A percentile compares a stretch with the other conserved stretches of the same genome.
Evolutionary conservation across 768 basidiomycete genomes (phyloP).

Genomic region (Hygrophorus pudorinus): DNA sequence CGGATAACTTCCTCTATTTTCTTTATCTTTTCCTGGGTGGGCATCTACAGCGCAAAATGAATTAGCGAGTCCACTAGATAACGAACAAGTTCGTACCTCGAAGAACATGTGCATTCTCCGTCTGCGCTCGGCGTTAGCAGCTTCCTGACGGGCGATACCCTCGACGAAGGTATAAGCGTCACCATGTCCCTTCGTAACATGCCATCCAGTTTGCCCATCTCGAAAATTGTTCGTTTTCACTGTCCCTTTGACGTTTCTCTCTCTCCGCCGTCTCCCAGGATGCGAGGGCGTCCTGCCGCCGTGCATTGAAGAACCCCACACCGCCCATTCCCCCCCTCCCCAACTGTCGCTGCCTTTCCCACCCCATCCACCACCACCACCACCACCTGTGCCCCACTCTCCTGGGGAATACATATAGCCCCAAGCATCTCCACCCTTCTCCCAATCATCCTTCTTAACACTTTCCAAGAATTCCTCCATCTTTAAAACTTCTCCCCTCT

Average conservation of each 20-base stretch:
- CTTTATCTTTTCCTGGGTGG: slow-evolving; percentile 41
- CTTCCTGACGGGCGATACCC: slow-evolving; percentile 29
- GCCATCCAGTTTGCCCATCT: not conserved
- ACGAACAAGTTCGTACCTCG: slow-evolving; percentile 25
- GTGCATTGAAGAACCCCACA: not conserved
- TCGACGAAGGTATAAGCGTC: slow-evolving; percentile 31
- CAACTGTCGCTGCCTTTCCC: not conserved
- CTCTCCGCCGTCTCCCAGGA: not conserved
- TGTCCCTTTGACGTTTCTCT: not conserved
- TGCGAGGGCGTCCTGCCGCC: not conserved
- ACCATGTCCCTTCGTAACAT: not conserved
- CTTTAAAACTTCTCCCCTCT: slow-evolving; percentile 30
- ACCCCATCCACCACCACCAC: slow-evolving; percentile 5
- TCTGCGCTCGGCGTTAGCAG: slow-evolving; percentile 27
- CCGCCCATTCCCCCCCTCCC: not conserved
- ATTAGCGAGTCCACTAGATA: not conserved
- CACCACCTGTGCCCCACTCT: not conserved
- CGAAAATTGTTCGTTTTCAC: no score
- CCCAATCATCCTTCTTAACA: slow-evolving; percentile 25
- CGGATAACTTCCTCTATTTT: slow-evolving; percentile 41
- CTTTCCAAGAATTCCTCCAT: slow-evolving; percentile 37
- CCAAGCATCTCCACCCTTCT: slow-evolving; percentile 9
- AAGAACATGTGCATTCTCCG: slow-evolving; percentile 41
- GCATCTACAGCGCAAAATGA: slow-evolving; percentile 28
- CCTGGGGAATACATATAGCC: slow-evolving; percentile 3